phyloP scores from a whole-genome alignment of 2,329 filamentous ascomycete genomes.

The Daldinia sp. region DNA sequence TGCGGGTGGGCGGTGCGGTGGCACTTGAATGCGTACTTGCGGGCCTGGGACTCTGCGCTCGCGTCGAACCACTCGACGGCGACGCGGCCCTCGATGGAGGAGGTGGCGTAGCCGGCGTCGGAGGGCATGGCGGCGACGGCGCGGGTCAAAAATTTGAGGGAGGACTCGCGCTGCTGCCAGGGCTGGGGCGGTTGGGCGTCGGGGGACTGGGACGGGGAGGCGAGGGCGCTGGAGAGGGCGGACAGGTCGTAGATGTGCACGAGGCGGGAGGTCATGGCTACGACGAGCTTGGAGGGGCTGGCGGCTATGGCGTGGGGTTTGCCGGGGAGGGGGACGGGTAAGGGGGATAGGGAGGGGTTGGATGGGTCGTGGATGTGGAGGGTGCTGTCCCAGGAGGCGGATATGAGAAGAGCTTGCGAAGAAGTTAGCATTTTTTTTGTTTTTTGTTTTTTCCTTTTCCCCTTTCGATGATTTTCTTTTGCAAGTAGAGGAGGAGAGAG shows the following conservation, averaged over 20 bases:
- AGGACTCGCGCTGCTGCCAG: slow-evolving; percentile 94
- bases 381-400: slow-evolving; percentile 92
- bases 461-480: not conserved
- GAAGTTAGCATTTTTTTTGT: not conserved
- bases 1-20: slow-evolving; percentile 77
- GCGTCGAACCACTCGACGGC: slow-evolving; percentile 99
- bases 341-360: slow-evolving; percentile 64
- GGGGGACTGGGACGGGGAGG: slow-evolving; percentile 62
- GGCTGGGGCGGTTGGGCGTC: slow-evolving; percentile 66
- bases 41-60: slow-evolving; percentile 83
- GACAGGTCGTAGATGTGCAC: slow-evolving; percentile 94
- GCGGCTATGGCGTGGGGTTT: slow-evolving; percentile 91
- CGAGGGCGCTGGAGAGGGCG: slow-evolving; percentile 69
- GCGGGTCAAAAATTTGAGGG: slow-evolving; percentile 94
- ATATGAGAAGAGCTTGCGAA: slow-evolving; percentile 76
- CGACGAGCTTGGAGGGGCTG: slow-evolving; percentile 83
- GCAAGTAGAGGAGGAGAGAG: slow-evolving; percentile 14
- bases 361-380: slow-evolving; percentile 83
- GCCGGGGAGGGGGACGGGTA: slow-evolving; percentile 77
- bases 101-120: slow-evolving; percentile 92
- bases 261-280: slow-evolving; percentile 94
- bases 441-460: not conserved
- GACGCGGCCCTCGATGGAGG: slow-evolving; percentile 92
- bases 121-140: slow-evolving; percentile 97
- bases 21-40: slow-evolving; percentile 99